Percentiles rank a stretch among this genome's conserved stretches.
These are phyloP conservation scores for Phlyctochytrium planicorne DNA, from an alignment of 192 early-diverging fungal species.

Conservation along the genomic window DNA sequence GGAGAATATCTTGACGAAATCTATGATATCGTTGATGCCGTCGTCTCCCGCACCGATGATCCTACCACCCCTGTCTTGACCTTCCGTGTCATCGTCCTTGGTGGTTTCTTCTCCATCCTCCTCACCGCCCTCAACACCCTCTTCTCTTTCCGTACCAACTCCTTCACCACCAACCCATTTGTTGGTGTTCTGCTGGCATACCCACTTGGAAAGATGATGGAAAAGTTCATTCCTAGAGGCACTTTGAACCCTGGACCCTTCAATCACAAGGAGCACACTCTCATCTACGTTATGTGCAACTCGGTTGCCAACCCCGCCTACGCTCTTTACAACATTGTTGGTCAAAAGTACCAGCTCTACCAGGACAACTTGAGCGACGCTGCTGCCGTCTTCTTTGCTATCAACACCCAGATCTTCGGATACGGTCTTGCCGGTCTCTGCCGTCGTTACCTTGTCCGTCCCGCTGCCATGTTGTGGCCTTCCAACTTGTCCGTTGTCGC, in stretches of 20 bases:
- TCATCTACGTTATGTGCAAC: slow-evolving; percentile 34
- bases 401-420: slow-evolving; percentile 57
- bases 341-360: slow-evolving; percentile 5
- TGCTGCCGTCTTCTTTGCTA: slow-evolving; percentile 8
- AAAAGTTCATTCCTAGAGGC: slow-evolving; percentile 45
- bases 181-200: slow-evolving; percentile 76
- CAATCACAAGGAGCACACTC: slow-evolving; percentile 54
- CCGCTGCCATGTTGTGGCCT: slow-evolving; percentile 86
- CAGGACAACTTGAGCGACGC: slow-evolving; percentile 10
- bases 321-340: slow-evolving; percentile 6
- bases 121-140: slow-evolving; percentile 41
- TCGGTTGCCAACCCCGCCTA: background rate
- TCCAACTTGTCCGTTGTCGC: slow-evolving; percentile 56
- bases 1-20: too few relatives aligned
- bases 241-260: slow-evolving; percentile 55
- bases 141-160: slow-evolving; percentile 85
- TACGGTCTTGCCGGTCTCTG: slow-evolving; percentile 68
- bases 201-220: slow-evolving; percentile 67
- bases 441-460: slow-evolving; percentile 78
- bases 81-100: slow-evolving; percentile 46
- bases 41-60: slow-evolving; percentile 35
- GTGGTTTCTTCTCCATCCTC: slow-evolving; percentile 20
- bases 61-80: slow-evolving; percentile 43
- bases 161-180: slow-evolving; percentile 64
- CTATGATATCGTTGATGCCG: slow-evolving; percentile 7